These are phyloP conservation scores for Fusarium cyanostomum DNA, from an alignment of 2,329 filamentous ascomycete species.

Conservation along the genomic window DNA sequence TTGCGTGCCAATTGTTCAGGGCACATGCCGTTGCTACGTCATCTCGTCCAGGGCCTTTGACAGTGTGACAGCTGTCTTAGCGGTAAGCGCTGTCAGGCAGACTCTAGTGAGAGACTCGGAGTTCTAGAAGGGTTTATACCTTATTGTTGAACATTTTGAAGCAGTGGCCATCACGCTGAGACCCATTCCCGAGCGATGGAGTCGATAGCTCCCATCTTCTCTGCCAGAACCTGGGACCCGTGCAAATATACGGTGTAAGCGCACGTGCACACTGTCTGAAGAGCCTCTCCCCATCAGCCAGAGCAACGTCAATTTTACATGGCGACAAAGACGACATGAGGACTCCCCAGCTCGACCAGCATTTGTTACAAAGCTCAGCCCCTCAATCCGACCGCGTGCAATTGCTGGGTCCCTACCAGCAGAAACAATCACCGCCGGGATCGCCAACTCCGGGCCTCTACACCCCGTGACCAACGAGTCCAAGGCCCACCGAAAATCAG, in stretches of 20 bases:
- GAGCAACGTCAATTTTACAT: slow-evolving; percentile 19
- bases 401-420: slow-evolving; percentile 1
- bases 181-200: not conserved
- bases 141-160: not conserved
- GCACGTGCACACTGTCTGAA: slow-evolving; percentile 24
- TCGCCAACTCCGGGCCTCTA: slow-evolving; percentile 25
- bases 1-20: not conserved
- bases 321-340: slow-evolving; percentile 22
- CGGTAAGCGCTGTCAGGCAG: not conserved
- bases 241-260: slow-evolving; percentile 23
- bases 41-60: not conserved
- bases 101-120: not conserved
- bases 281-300: slow-evolving; percentile 16
- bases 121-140: not conserved
- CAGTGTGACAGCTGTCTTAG: not conserved
- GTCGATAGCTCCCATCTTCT: not conserved
- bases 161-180: not conserved
- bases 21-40: not conserved
- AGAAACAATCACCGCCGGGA: slow-evolving; percentile 28
- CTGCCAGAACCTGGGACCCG: not conserved
- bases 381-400: slow-evolving; percentile 26
- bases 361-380: slow-evolving; percentile 34
- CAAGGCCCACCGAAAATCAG: slow-evolving; percentile 28
- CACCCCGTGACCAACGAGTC: slow-evolving; percentile 24
- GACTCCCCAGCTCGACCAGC: slow-evolving; percentile 15